A percentile compares a stretch with the other conserved stretches of the same genome.
Evolutionary conservation across 2,329 filamentous ascomycete species (phyloP).

Genomic region (Juglanconis oblonga): DNA sequence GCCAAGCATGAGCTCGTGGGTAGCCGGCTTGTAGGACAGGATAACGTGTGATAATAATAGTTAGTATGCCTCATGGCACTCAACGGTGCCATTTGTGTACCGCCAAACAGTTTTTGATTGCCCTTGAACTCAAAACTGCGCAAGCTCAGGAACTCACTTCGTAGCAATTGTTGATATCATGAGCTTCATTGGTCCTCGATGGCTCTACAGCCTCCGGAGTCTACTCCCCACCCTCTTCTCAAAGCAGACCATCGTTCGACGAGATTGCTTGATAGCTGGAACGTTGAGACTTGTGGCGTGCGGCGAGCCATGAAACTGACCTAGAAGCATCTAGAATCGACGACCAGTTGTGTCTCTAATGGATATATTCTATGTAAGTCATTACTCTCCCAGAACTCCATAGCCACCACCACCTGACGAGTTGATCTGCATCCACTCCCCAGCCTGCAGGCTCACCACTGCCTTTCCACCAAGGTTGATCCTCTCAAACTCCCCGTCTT

Average conservation of each 20-base stretch:
- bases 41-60: not conserved
- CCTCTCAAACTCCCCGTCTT: constrained; percentile 23
- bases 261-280: too few species aligned
- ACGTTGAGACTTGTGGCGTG: too few species aligned
- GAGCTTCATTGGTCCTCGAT: too few species aligned
- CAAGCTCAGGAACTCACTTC: too few species aligned
- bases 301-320: not conserved
- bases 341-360: too few species aligned
- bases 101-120: too few species aligned
- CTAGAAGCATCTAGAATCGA: not conserved
- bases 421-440: constrained; percentile 34
- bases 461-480: constrained; percentile 32
- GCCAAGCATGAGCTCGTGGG: constrained; percentile 28
- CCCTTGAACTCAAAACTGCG: too few species aligned
- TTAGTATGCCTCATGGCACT: not conserved
- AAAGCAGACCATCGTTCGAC: too few species aligned
- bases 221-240: too few species aligned
- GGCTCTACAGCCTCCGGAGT: too few species aligned
- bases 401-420: constrained; percentile 34
- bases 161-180: too few species aligned
- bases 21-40: not conserved
- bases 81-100: too few species aligned
- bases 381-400: constrained; percentile 9
- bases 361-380: not conserved
- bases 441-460: constrained; percentile 28